A percentile compares a stretch with the other conserved stretches of the same genome.
Conservation (phyloP, 2,329 filamentous ascomycete genomes). For the Pestalotiopsis sp. region DNA sequence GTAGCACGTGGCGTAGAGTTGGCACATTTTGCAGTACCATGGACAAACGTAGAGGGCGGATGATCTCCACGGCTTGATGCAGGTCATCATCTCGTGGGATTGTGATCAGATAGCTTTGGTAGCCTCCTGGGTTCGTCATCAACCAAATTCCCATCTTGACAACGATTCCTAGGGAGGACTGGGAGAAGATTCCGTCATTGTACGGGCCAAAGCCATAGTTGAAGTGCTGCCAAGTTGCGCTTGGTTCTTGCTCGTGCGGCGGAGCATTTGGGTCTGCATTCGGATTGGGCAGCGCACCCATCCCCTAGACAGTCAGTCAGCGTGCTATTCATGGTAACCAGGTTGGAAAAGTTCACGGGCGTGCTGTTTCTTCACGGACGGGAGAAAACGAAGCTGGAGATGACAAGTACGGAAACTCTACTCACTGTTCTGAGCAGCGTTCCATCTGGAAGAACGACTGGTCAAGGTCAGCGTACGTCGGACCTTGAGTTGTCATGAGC, state of each 20-base stretch:
- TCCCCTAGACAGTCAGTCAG: conserved; percentile 25
- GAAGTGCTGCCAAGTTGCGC: conserved; percentile 44
- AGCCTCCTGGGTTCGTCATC: conserved; percentile 54
- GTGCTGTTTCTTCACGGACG: background rate
- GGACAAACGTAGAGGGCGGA: background rate
- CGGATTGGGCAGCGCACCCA: conserved; percentile 32
- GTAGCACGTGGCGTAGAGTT: conserved; percentile 39
- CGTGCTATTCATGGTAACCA: background rate
- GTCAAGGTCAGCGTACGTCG: background rate
- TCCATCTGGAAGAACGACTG: background rate
- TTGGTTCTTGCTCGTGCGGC: conserved; percentile 26
- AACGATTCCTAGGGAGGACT: conserved; percentile 53
- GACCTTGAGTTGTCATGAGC: conserved; percentile 33
- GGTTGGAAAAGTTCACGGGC: background rate
- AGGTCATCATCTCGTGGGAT: conserved; percentile 53
- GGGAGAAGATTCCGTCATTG: conserved; percentile 46
- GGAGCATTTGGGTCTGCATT: background rate
- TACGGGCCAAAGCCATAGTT: conserved; percentile 43
- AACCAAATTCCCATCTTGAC: conserved; percentile 55
- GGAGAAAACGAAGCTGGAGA: background rate
- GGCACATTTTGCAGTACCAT: background rate
- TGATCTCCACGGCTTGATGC: conserved; percentile 38
- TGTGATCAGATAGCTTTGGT: conserved; percentile 44
- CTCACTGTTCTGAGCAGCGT: conserved; percentile 36
- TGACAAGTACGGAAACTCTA: background rate